These are phyloP conservation scores for Phellinidium pouzarii DNA, from an alignment of 1,284 basidiomycete species.

Conservation along the genomic window DNA sequence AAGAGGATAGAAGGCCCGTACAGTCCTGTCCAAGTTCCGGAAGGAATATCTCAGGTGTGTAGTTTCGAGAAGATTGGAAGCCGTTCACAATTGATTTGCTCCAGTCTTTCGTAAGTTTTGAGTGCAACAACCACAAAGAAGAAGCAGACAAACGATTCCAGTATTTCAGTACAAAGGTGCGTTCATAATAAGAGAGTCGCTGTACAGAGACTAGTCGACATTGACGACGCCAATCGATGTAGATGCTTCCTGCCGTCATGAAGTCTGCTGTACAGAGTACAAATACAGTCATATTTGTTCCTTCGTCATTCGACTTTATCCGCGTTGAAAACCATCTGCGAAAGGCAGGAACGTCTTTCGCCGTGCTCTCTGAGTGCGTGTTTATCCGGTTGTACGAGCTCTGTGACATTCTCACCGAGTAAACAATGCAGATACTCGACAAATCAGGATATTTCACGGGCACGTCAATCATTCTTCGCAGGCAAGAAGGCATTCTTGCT, in stretches of 20 bases:
- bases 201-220: neutral
- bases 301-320: constrained; percentile 96
- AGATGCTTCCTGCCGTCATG: constrained; percentile 76
- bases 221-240: neutral
- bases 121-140: constrained; percentile 63
- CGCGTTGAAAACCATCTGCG: constrained; percentile 84
- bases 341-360: constrained; percentile 67
- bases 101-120: constrained; percentile 71
- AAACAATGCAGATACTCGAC: constrained; percentile 68
- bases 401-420: constrained; percentile 1
- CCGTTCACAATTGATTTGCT: constrained; percentile 1
- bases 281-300: constrained; percentile 85
- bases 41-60: constrained; percentile 71
- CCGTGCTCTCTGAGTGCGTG: constrained; percentile 83
- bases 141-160: constrained; percentile 86
- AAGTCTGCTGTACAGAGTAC: constrained; percentile 89
- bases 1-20: constrained; percentile 63
- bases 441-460: constrained; percentile 89
- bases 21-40: constrained; percentile 66
- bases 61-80: neutral
- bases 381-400: neutral
- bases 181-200: neutral
- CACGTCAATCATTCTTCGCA: constrained; percentile 87
- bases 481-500: constrained; percentile 85
- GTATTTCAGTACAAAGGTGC: constrained; percentile 80